Percentiles rank a stretch among this genome's conserved stretches.
phyloP scores from a whole-genome alignment of 1,284 basidiomycete species.

The Leccinum subspadiceum region DNA sequence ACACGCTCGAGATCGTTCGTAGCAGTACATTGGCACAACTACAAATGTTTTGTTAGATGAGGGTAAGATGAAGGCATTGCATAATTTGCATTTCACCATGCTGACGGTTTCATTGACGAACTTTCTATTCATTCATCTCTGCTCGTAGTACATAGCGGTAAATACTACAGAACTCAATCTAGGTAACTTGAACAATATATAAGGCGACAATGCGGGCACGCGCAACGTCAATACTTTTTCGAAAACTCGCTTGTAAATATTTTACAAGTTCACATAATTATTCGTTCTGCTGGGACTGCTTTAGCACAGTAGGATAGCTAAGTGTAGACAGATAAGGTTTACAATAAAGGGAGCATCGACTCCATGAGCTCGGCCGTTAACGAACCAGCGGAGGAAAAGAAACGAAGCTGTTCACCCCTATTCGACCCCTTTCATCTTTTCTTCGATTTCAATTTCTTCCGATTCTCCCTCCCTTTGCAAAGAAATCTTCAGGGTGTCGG shows the following conservation, averaged over 20 bases:
- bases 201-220: no score
- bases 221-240: background rate
- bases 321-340: background rate
- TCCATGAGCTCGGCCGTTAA: background rate
- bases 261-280: background rate
- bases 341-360: background rate
- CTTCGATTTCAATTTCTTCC: background rate
- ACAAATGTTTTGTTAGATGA: no score
- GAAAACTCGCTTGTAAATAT: conserved; percentile 2
- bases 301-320: background rate
- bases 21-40: no score
- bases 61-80: no score
- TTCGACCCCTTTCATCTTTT: background rate
- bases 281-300: background rate
- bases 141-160: no score
- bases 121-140: no score
- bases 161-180: no score
- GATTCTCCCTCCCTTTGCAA: background rate
- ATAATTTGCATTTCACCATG: no score
- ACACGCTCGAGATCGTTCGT: no score
- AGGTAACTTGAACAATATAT: no score
- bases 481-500: background rate
- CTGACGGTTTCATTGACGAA: no score
- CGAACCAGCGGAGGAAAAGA: background rate
- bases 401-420: background rate